Percentiles rank a stretch among this genome's conserved stretches.
These are phyloP conservation scores for Chrysanthemum lavandulifolium DNA, from an alignment of 129 eudicot species.

Conservation along the genomic window DNA sequence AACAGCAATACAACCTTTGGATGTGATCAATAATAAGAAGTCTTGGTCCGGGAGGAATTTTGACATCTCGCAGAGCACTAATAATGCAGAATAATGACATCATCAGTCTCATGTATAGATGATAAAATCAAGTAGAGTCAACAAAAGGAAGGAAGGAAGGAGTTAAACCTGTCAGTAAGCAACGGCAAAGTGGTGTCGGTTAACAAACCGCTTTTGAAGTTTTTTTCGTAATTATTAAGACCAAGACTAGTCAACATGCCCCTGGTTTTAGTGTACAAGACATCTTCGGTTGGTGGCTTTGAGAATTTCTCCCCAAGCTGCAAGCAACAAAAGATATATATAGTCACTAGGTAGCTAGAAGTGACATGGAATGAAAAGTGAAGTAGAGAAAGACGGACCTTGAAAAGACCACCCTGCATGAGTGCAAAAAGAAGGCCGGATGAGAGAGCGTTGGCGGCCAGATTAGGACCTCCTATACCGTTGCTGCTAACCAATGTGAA, in stretches of 20 bases:
- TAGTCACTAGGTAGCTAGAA: no score
- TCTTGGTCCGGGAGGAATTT: conserved; percentile 95
- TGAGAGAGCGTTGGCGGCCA: conserved; percentile 48
- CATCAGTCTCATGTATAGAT: background rate
- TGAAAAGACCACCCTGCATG: conserved; percentile 76
- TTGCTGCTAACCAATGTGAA: conserved; percentile 65
- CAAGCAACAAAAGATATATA: background rate
- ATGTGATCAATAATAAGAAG: conserved; percentile 83
- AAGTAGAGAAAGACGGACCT: conserved; percentile 40
- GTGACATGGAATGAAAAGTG: background rate
- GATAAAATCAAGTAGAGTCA: no score
- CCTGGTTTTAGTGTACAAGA: conserved; percentile 57
- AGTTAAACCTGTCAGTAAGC: conserved; percentile 64
- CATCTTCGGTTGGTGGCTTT: conserved; percentile 62
- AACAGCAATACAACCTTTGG: conserved; percentile 43
- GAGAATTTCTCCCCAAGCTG: conserved; percentile 80
- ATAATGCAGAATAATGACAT: conserved; percentile 17
- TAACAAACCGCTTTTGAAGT: conserved; percentile 79
- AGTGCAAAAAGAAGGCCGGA: conserved; percentile 83
- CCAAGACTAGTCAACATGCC: conserved; percentile 67
- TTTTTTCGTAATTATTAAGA: conserved; percentile 69
- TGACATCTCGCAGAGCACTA: conserved; percentile 90
- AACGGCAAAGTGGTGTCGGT: conserved; percentile 71
- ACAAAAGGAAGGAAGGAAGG: no score
- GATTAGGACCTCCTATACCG: conserved; percentile 81